These are phyloP conservation scores for Hymenoscyphus fraxineus DNA, from an alignment of 2,329 filamentous ascomycete genomes.

Conservation along the genomic window DNA sequence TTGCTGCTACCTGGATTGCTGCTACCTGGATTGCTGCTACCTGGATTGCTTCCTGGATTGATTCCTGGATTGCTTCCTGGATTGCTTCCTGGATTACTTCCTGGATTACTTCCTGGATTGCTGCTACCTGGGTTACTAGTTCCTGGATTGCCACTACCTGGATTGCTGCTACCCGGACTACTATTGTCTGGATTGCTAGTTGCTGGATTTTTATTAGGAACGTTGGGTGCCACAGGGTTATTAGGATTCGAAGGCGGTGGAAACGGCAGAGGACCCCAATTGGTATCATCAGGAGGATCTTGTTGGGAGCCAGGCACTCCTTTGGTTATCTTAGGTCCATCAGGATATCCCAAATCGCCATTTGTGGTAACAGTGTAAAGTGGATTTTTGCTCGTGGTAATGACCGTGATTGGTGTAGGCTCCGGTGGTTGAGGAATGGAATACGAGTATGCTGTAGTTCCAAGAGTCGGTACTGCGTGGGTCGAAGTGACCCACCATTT, in stretches of 20 bases:
- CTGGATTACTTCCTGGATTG: background rate
- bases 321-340: conserved; percentile 7
- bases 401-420: conserved; percentile 17
- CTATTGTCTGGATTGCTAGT: background rate
- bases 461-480: too few relatives aligned
- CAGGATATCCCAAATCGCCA: conserved; percentile 13
- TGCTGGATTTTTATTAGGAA: conserved; percentile 1
- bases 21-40: background rate
- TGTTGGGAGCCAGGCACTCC: background rate
- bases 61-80: background rate
- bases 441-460: background rate
- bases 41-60: background rate
- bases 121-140: background rate
- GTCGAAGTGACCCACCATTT: background rate
- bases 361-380: conserved; percentile 20
- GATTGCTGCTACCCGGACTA: background rate
- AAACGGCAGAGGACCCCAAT: conserved; percentile 2
- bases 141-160: background rate
- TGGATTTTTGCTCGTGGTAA: conserved; percentile 28
- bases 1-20: background rate
- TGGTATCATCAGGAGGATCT: background rate
- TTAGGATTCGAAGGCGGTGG: conserved; percentile 6
- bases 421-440: background rate
- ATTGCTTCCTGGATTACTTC: background rate
- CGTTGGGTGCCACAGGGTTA: background rate